Conservation (phyloP, 140 eudicot species). For the Senecio squalidus region DNA sequence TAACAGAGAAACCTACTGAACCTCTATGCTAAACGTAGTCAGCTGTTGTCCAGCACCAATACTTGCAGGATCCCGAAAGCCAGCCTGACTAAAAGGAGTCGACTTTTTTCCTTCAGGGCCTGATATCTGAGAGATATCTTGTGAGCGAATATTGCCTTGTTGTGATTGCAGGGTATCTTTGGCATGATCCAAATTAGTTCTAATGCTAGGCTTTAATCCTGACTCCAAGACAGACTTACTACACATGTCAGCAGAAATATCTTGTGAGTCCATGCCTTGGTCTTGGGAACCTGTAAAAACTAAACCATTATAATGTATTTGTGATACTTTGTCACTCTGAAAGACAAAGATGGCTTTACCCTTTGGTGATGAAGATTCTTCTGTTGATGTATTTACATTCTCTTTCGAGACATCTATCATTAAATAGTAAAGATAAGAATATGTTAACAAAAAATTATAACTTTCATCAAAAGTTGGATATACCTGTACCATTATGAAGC, state of each 20-base stretch:
- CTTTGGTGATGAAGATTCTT: conserved; percentile 26
- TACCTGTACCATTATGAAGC: conserved; percentile 31
- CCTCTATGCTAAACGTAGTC: conserved; percentile 83
- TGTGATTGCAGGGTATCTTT: conserved; percentile 13
- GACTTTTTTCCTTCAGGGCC: conserved; percentile 70
- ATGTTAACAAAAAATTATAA: background rate
- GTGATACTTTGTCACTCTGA: conserved; percentile 5
- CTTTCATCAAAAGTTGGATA: conserved; percentile 6
- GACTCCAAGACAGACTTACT: conserved; percentile 26
- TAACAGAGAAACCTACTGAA: conserved; percentile 3
- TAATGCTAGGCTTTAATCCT: conserved; percentile 11
- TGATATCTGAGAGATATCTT: conserved; percentile 83
- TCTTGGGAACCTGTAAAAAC: conserved; percentile 21
- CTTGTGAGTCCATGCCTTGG: conserved; percentile 24
- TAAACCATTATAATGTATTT: conserved; percentile 6
- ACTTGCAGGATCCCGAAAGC: conserved; percentile 91
- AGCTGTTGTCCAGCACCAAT: conserved; percentile 86
- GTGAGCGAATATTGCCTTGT: conserved; percentile 17
- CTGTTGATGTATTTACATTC: conserved; percentile 10
- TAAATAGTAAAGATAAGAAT: conserved; percentile 16
- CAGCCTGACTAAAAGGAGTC: conserved; percentile 89
- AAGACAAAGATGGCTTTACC: conserved; percentile 10
- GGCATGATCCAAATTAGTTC: conserved; percentile 18
- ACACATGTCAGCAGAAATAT: conserved; percentile 24
- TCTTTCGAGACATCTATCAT: conserved; percentile 16